Base-by-base conservation (phyloP, 495 filamentous ascomycete genomes). In the Immersiella caudata region DNA sequence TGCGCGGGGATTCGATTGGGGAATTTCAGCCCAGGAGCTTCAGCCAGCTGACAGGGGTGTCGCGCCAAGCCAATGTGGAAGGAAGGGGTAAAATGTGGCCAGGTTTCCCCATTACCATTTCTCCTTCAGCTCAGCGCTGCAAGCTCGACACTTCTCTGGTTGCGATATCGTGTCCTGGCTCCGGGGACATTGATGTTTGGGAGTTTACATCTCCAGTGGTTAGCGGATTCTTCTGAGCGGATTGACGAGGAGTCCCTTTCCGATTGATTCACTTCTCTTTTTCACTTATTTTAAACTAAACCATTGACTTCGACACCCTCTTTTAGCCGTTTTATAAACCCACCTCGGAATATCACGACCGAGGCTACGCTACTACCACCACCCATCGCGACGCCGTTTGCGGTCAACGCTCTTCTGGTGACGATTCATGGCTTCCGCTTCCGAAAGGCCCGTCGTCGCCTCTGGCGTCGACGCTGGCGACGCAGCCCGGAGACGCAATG, bases 401-500 rank as follows among this genome's bases (percentile, higher is more conserved):
- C 62, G 35, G 49, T 26, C 46, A 22, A 51, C 22, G 18, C 26
- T n/a, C 21, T 20, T 59, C 56, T 59, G 56, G 56, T 59, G 6
- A 33, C 56, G 18, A 33, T 16, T 50, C 63, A 69, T 88, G 84
- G 82, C 83, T 66, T 73, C 78, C 60, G 66, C 46, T 59, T 62
- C 60, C 60, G 77, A 82, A 59, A 82, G 81, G 75, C 82, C 80
- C 69, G 78, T 76, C 70, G 74, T 86, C 71, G 87, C 86, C 67
- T 91, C 92, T 49, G 93, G 91, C 73, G 83, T 86, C 65, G 86
- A 90, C 40, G 75, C 80, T 27, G 85, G 88, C 70, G 83, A 92
- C 63, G 89, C 92, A 72, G 79, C 90, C 66, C 84, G 92, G 70
- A 87, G 90, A 75, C 88, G 94, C 80, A 92, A 91, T 81, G 86